Percentiles rank a stretch among this genome's conserved stretches.
Conservation (phyloP, 345 rosid genomes). For the Populus davidiana region DNA sequence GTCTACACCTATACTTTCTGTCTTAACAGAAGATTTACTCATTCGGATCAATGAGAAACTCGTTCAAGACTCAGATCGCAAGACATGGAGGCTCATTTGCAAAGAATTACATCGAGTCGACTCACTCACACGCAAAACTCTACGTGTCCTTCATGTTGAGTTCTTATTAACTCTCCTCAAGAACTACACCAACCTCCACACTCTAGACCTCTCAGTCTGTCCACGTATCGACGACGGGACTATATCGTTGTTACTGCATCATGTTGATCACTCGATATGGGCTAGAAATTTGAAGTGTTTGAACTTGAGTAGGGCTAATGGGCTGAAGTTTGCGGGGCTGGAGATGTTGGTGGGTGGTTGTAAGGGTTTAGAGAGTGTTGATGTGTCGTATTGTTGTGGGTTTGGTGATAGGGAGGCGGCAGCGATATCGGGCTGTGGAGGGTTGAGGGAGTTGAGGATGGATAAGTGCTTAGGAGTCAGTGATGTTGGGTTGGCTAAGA, state of each 20-base stretch:
- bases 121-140: constrained; percentile 43
- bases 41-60: constrained; percentile 48
- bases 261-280: constrained; percentile 26
- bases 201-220: constrained; percentile 80
- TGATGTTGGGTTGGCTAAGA: constrained; percentile 88
- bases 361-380: constrained; percentile 53
- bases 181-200: constrained; percentile 41
- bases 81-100: constrained; percentile 70
- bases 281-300: constrained; percentile 42
- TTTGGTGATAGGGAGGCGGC: constrained; percentile 86
- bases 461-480: constrained; percentile 74
- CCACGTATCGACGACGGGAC: constrained; percentile 65
- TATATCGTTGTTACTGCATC: constrained; percentile 38
- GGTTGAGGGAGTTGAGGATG: constrained; percentile 67
- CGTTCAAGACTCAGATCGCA: constrained; percentile 44
- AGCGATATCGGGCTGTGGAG: constrained; percentile 57
- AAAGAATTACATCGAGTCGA: constrained; percentile 70
- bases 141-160: constrained; percentile 68
- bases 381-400: constrained; percentile 69
- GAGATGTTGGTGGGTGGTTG: constrained; percentile 57
- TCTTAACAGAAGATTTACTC: constrained; percentile 74
- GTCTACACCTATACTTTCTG: constrained; percentile 33
- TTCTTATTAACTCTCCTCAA: constrained; percentile 50
- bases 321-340: constrained; percentile 55
- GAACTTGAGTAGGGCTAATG: constrained; percentile 61